These are phyloP conservation scores for Cyclotella cryptica DNA, from an alignment of 108 stramenopile genomes.

Conservation along the genomic window DNA sequence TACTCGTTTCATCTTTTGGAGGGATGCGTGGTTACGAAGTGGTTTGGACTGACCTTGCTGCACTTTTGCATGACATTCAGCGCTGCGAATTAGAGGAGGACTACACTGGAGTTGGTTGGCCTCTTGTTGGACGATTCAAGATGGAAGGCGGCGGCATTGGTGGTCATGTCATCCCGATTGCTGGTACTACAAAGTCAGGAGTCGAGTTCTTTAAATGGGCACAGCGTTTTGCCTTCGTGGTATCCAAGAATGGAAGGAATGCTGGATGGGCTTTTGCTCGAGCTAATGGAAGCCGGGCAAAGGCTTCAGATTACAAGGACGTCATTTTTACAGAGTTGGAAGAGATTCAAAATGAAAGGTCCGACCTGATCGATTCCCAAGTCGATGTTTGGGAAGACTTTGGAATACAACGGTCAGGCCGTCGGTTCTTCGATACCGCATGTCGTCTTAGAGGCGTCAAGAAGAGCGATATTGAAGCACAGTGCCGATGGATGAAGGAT, in stretches of 20 bases:
- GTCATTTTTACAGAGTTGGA: conserved; percentile 16
- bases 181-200: conserved; percentile 24
- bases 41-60: conserved; percentile 19
- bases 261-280: conserved; percentile 23
- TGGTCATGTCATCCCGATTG: conserved; percentile 25
- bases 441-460: background rate
- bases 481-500: conserved; percentile 24
- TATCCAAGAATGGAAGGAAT: conserved; percentile 3
- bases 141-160: conserved; percentile 2
- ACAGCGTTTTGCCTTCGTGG: conserved; percentile 2
- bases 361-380: conserved; percentile 17
- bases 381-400: conserved; percentile 26
- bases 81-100: conserved; percentile 11
- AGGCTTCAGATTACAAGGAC: conserved; percentile 8
- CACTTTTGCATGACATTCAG: conserved; percentile 10
- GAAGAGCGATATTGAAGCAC: conserved; percentile 3
- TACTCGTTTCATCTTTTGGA: conserved; percentile 9
- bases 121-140: conserved; percentile 23
- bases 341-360: conserved; percentile 3
- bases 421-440: conserved; percentile 7
- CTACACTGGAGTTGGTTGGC: conserved; percentile 22
- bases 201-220: conserved; percentile 26
- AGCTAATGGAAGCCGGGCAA: conserved; percentile 6
- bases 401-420: conserved; percentile 20
- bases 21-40: conserved; percentile 19